Evolutionary conservation across 345 rosid genomes (phyloP).

Genomic region (Moricandia arvensis): DNA sequence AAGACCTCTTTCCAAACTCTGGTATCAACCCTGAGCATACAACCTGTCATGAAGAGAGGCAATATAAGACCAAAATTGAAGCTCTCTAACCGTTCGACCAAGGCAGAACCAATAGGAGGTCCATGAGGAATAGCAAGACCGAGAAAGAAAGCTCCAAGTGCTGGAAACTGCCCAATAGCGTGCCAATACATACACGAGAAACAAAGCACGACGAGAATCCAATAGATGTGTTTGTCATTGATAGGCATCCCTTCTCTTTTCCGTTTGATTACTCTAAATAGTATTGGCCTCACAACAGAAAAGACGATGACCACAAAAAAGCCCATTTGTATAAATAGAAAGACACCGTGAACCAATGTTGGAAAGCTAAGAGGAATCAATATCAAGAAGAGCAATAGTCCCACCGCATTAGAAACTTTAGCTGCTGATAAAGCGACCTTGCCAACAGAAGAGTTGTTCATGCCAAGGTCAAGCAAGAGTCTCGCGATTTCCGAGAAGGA

Average conservation of each 20-base stretch:
- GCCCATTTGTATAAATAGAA: neutral
- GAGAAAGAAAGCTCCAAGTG: conserved; percentile 41
- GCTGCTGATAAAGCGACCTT: conserved; percentile 45
- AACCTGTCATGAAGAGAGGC: conserved; percentile 24
- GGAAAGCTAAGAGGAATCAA: neutral
- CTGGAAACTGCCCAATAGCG: neutral
- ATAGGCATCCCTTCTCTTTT: conserved; percentile 36
- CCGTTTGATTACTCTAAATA: conserved; percentile 18
- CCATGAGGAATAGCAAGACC: conserved; percentile 50
- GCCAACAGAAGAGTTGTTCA: conserved; percentile 49
- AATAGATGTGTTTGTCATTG: conserved; percentile 26
- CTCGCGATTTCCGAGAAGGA: conserved; percentile 41
- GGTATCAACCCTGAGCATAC: conserved; percentile 12
- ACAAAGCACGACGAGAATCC: conserved; percentile 31
- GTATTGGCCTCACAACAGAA: conserved; percentile 26
- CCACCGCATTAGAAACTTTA: neutral
- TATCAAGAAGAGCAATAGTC: neutral
- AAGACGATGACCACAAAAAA: neutral
- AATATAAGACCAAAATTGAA: conserved; percentile 20
- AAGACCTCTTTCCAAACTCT: neutral
- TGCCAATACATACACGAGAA: neutral
- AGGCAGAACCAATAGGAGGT: conserved; percentile 7
- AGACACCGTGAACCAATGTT: neutral
- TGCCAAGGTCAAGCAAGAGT: conserved; percentile 49
- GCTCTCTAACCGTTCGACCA: neutral